Evolutionary conservation across 1,284 basidiomycete species (phyloP).

Genomic region (Pterulicium gracile): DNA sequence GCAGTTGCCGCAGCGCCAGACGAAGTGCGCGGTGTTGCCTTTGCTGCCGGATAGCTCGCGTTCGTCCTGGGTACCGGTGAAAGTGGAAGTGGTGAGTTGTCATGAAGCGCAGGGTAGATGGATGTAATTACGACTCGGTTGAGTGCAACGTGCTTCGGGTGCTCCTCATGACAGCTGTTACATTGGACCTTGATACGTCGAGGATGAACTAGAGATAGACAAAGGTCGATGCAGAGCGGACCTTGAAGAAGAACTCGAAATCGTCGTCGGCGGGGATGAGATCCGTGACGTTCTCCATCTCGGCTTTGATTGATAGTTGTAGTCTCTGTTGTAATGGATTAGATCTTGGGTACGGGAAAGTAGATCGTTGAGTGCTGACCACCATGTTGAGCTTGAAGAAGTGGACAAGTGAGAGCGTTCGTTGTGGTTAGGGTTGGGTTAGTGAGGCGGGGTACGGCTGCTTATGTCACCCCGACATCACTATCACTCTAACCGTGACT

Average conservation of each 20-base stretch:
- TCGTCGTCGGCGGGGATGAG: conserved; percentile 49
- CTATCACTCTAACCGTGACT: too few relatives aligned
- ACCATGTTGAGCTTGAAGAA: too few relatives aligned
- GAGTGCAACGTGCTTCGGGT: conserved; percentile 57
- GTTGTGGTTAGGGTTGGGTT: too few relatives aligned
- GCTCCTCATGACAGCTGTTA: conserved; percentile 63
- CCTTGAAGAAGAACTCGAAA: conserved; percentile 74
- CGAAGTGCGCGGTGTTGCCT: conserved; percentile 60
- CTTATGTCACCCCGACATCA: too few relatives aligned
- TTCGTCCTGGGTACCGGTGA: conserved; percentile 37
- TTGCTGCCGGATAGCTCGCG: conserved; percentile 53
- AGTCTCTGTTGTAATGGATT: conserved; percentile 29
- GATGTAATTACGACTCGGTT: conserved; percentile 45
- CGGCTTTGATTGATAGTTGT: conserved; percentile 62
- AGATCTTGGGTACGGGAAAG: conserved; percentile 20
- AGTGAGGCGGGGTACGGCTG: too few relatives aligned
- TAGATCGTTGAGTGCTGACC: too few relatives aligned
- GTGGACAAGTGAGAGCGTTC: too few relatives aligned
- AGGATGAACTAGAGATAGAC: background rate
- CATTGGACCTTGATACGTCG: conserved; percentile 55
- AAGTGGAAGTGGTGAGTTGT: conserved; percentile 6
- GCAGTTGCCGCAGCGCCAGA: conserved; percentile 69
- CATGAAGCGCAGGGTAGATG: conserved; percentile 1
- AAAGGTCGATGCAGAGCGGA: conserved; percentile 15
- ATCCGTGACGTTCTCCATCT: conserved; percentile 66